A percentile compares a stretch with the other conserved stretches of the same genome.
Conservation (phyloP, 306 rosid species). For the Dryas octopetala region DNA sequence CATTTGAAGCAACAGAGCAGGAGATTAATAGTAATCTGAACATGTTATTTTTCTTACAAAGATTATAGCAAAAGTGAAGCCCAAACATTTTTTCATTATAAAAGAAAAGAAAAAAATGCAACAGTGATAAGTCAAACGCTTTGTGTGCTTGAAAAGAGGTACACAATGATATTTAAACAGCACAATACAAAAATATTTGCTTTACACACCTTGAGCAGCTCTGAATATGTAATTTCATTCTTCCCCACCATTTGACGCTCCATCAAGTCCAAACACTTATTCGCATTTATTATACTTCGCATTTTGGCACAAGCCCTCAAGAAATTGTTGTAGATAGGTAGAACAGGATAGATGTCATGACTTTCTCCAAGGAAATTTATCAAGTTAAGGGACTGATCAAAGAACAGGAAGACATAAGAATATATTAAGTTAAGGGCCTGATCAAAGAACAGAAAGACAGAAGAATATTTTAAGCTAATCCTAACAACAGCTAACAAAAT, state of each 20-base stretch:
- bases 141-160: conserved; percentile 19
- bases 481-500: conserved; percentile 3
- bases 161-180: neutral
- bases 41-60: neutral
- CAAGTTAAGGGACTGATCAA: too few species aligned
- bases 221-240: conserved; percentile 67
- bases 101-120: neutral
- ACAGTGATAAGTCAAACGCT: neutral
- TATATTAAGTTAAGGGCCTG: too few species aligned
- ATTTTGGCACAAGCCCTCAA: conserved; percentile 51
- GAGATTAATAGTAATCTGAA: neutral
- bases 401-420: too few species aligned
- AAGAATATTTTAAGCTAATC: too few species aligned
- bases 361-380: too few species aligned
- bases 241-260: conserved; percentile 64
- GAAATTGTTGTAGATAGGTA: conserved; percentile 54
- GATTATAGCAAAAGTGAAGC: neutral
- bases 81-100: neutral
- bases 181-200: conserved; percentile 11
- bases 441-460: too few species aligned
- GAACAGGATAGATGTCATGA: conserved; percentile 40
- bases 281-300: conserved; percentile 46
- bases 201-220: conserved; percentile 71
- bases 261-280: conserved; percentile 80
- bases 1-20: neutral